Percentiles rank a stretch among this genome's conserved stretches.
These are phyloP conservation scores for Fragaria iinumae DNA, from an alignment of 306 rosid species.

Conservation along the genomic window DNA sequence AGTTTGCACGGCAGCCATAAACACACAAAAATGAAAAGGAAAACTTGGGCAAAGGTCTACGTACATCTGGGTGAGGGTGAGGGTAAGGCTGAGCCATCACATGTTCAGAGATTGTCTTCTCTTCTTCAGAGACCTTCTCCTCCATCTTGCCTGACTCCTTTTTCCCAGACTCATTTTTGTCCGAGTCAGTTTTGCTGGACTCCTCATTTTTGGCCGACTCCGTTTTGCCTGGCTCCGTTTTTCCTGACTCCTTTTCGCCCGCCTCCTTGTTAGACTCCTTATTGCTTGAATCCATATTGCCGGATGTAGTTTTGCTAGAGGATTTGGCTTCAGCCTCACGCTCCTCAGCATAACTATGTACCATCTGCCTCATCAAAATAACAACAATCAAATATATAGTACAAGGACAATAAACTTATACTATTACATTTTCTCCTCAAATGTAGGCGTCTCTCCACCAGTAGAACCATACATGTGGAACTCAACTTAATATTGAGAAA, in stretches of 20 bases:
- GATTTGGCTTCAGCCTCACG: slow-evolving; percentile 35
- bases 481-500: not conserved
- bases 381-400: slow-evolving; percentile 2
- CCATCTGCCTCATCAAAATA: slow-evolving; percentile 59
- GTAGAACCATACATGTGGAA: slow-evolving; percentile 6
- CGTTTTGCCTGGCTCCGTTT: not conserved
- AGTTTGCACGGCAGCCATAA: not conserved
- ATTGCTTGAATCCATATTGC: slow-evolving; percentile 9
- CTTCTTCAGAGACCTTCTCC: slow-evolving; percentile 21
- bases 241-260: not conserved
- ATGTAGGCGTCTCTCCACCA: not conserved
- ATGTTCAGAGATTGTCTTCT: slow-evolving; percentile 58
- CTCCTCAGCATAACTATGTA: slow-evolving; percentile 52
- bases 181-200: not conserved
- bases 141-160: not conserved
- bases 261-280: not conserved
- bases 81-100: slow-evolving; percentile 15
- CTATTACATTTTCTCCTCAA: not conserved
- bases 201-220: not conserved
- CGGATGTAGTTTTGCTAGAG: slow-evolving; percentile 30
- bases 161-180: not conserved
- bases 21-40: not conserved
- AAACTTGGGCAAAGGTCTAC: slow-evolving; percentile 16
- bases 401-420: not conserved
- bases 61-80: slow-evolving; percentile 32